Evolutionary conservation across 1,284 basidiomycete genomes (phyloP).

Genomic region (Thecaphora frezii): DNA sequence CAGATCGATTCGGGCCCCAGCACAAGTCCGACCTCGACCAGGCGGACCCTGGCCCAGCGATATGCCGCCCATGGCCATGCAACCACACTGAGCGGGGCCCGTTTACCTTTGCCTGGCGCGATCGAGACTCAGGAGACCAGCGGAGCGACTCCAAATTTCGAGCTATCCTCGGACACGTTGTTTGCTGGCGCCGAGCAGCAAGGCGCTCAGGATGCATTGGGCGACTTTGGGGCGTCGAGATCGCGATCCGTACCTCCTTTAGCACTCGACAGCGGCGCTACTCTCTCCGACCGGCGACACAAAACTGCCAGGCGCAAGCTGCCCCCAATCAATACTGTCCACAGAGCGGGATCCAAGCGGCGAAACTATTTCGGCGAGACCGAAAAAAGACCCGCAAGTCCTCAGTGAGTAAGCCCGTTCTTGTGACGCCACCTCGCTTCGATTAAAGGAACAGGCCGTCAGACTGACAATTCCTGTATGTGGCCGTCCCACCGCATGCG

Average conservation of each 20-base stretch:
- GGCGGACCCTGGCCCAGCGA: no score
- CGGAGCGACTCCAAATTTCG: conserved; percentile 37
- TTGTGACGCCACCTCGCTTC: no score
- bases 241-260: conserved; percentile 30
- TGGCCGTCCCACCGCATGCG: no score
- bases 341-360: conserved; percentile 13
- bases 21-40: no score
- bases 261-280: not conserved
- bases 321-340: conserved; percentile 29
- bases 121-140: not conserved
- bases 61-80: no score
- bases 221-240: conserved; percentile 16
- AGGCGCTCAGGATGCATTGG: conserved; percentile 8
- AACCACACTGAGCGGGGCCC: no score
- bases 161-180: conserved; percentile 28
- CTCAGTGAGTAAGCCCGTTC: conserved; percentile 17
- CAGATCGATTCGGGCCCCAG: no score
- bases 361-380: conserved; percentile 25
- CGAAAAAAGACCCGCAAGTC: conserved; percentile 39
- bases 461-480: no score
- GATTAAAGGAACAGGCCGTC: no score
- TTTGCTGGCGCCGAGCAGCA: conserved; percentile 10
- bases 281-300: conserved; percentile 13
- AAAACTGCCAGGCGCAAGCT: not conserved
- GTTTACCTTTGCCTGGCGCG: no score